Evolutionary conservation across 257 asterid species (phyloP).

Genomic region (Gentiana macrophylla): DNA sequence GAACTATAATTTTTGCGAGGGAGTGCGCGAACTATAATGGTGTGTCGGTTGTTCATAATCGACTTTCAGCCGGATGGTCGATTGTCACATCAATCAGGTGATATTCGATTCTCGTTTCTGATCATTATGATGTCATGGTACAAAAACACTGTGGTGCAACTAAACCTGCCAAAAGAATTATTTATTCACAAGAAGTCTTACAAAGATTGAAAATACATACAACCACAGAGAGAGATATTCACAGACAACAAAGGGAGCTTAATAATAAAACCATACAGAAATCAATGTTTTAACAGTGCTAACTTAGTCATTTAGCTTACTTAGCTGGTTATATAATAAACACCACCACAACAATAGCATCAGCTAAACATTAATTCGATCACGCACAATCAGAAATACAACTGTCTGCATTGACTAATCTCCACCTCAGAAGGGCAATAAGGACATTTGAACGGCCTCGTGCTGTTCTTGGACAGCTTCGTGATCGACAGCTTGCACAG

Average conservation of each 20-base stretch:
- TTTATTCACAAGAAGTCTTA: no score
- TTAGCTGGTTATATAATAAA: not conserved
- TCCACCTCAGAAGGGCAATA: conserved; percentile 82
- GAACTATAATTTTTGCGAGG: no score
- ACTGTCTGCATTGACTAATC: conserved; percentile 77
- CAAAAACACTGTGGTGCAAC: no score
- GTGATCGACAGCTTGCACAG: conserved; percentile 83
- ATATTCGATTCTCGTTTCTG: no score
- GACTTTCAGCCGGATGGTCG: no score
- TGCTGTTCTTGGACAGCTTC: conserved; percentile 64
- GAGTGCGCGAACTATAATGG: no score
- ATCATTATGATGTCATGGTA: no score
- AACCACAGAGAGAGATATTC: not conserved
- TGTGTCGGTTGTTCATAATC: no score
- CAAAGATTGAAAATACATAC: no score
- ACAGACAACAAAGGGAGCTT: not conserved
- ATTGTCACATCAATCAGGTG: not conserved
- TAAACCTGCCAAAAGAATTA: no score
- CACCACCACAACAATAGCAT: not conserved
- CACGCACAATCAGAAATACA: conserved; percentile 38
- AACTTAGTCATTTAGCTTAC: no score
- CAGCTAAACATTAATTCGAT: not conserved
- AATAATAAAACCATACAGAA: not conserved
- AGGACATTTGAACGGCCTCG: conserved; percentile 88
- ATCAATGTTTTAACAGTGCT: no score